Percentiles rank a stretch among this genome's conserved stretches.
Conservation (phyloP, 1,284 basidiomycete species). For the Puccinia horiana region DNA sequence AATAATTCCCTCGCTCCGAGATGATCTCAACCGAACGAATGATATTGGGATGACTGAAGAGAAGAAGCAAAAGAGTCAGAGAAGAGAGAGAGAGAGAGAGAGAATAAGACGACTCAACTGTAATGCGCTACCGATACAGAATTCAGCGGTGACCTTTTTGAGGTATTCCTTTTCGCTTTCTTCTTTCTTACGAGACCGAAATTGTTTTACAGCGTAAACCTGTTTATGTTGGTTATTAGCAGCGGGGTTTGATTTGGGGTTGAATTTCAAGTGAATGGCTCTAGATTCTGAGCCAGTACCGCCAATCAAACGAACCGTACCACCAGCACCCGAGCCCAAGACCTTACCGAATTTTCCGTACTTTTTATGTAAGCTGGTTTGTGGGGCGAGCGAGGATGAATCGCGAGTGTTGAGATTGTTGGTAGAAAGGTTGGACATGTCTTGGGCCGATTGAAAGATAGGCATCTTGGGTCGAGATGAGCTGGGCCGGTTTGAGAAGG, state of each 20-base stretch:
- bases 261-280: not conserved
- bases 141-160: constrained; percentile 98
- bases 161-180: constrained; percentile 96
- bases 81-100: constrained; percentile 65
- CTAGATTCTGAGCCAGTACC: constrained; percentile 60
- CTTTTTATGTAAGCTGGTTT: constrained; percentile 92
- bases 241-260: no score
- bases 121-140: constrained; percentile 65
- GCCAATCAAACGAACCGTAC: constrained; percentile 95
- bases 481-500: constrained; percentile 4
- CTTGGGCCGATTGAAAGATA: not conserved
- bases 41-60: constrained; percentile 90
- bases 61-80: not conserved
- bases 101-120: not conserved
- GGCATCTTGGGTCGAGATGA: not conserved
- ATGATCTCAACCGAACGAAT: constrained; percentile 99
- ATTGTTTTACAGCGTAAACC: constrained; percentile 96
- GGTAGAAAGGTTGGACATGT: not conserved
- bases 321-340: constrained; percentile 92
- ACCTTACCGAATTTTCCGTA: constrained; percentile 99
- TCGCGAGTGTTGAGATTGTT: not conserved
- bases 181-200: constrained; percentile 79
- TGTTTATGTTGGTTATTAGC: constrained; percentile 60
- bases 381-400: constrained; percentile 54
- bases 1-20: constrained; percentile 94